Evolutionary conservation across 805 yeast genomes (phyloP), one percentile per base, ranked within the genome.

Genomic region (Starmerella apis): DNA sequence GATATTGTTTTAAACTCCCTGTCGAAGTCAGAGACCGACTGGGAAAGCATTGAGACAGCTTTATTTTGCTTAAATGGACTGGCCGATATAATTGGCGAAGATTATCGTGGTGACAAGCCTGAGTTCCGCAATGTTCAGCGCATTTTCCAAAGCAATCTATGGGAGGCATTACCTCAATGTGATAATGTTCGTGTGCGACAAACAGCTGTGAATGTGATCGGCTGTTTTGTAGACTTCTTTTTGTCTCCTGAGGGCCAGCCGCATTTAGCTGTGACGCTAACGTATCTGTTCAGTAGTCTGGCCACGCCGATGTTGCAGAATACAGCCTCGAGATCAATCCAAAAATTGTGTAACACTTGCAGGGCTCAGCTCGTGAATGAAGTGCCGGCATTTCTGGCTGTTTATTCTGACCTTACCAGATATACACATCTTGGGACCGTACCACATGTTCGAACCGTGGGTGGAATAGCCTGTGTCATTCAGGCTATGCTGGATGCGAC

Each of bases 201-300:
- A 42, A 76, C 83, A 0, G 70, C 78, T 2, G 75, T 81, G 4
- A 72, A 71, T 43, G 75, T 79, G 42, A 66, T 85, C 4, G 77
- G 86, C 0, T 71, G 79, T 0, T 71, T 80, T 37, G 78, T 74
- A 37, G 76, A 78, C 61, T 83, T 75, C 58, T 81, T 81, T 61
- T 74, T 74, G 54, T 60, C 71, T 0, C 57, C 66, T 0, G 54
- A 51, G 5, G 84, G 84, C 3, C 53, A 61, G 9, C 55, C 58
- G 2, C 77, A 70, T 54, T 63, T 83, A 13, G 68, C 77, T 0
- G 57, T 63, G 0, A 76, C 82, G 2, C 72, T 85, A 49, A 75
- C 75, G 38, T 80, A 77, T 51, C 61, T 81, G 16, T 79, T 81
- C 68, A 47, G 64, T 3, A 65, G 69, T 13, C 56, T 74, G 32